A percentile compares a stretch with the other conserved stretches of the same genome.
phyloP scores from a whole-genome alignment of 1,284 basidiomycete species.

The Tausonia pullulans region DNA sequence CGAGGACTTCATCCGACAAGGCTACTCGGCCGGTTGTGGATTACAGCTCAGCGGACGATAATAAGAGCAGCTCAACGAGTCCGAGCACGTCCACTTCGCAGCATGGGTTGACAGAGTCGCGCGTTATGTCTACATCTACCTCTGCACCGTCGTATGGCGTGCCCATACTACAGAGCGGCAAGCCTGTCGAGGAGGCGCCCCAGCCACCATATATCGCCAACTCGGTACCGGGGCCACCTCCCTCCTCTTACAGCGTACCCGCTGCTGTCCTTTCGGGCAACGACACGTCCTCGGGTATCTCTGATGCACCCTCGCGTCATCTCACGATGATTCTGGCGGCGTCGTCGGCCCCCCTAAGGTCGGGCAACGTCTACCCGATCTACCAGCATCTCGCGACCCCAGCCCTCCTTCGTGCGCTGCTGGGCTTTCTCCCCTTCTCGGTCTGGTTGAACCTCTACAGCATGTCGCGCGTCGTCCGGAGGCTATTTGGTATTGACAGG shows the following conservation, averaged over 20 bases:
- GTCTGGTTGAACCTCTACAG: slow-evolving; percentile 54
- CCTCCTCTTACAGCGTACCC: neutral
- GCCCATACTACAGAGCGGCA: neutral
- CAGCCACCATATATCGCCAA: too few species aligned
- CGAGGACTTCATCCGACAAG: too few species aligned
- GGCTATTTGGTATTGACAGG: slow-evolving; percentile 41
- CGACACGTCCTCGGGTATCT: neutral
- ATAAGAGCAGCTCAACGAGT: too few species aligned
- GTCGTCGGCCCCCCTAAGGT: slow-evolving; percentile 33
- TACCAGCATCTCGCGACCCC: slow-evolving; percentile 43
- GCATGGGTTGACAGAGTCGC: too few species aligned
- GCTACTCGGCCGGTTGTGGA: too few species aligned
- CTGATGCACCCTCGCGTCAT: neutral
- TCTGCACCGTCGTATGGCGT: neutral
- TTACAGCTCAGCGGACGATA: too few species aligned
- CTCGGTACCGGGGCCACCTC: neutral
- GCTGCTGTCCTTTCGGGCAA: neutral
- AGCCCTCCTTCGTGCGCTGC: slow-evolving; percentile 42
- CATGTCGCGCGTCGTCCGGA: slow-evolving; percentile 45
- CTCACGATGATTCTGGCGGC: neutral
- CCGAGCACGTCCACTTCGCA: too few species aligned
- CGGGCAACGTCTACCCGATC: slow-evolving; percentile 25
- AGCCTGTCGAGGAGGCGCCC: too few species aligned
- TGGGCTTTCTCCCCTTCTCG: slow-evolving; percentile 47
- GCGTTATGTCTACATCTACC: neutral